phyloP scores from a whole-genome alignment of 495 filamentous ascomycete species.

The Penicillium parvum region DNA sequence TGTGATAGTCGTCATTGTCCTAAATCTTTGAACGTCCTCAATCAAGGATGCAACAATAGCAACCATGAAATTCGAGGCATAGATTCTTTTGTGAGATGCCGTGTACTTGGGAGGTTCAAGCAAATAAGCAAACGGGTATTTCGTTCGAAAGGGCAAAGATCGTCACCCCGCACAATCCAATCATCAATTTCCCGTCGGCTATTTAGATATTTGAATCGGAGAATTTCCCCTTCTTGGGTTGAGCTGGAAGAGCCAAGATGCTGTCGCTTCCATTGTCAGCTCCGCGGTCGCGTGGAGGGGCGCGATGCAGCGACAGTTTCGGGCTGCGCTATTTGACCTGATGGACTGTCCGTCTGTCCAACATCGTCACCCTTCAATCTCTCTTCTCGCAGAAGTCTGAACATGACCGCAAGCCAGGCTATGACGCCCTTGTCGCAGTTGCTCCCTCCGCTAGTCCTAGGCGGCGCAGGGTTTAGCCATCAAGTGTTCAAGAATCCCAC shows the following conservation, averaged over 20 bases:
- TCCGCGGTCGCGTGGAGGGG: too few species aligned
- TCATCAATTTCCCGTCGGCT: conserved; percentile 16
- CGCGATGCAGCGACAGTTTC: too few species aligned
- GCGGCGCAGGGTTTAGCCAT: conserved; percentile 81
- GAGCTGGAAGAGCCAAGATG: neutral
- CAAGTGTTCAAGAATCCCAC: conserved; percentile 71
- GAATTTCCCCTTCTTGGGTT: too few species aligned
- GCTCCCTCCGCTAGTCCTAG: conserved; percentile 56
- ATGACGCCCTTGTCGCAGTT: conserved; percentile 10
- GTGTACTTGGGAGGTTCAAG: neutral
- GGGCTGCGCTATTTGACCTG: neutral
- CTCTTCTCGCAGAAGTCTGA: conserved; percentile 1
- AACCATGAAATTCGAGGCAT: neutral
- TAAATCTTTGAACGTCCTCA: too few species aligned
- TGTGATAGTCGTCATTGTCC: neutral
- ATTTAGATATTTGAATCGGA: conserved; percentile 15
- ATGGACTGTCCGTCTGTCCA: neutral
- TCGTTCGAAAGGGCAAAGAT: neutral
- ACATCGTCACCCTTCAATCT: neutral
- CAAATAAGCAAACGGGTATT: neutral
- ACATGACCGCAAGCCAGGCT: conserved; percentile 6
- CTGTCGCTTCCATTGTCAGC: too few species aligned
- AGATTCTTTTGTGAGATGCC: neutral
- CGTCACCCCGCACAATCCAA: neutral
- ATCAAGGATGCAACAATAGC: neutral